A percentile compares a stretch with the other conserved stretches of the same genome.
Conservation (phyloP, 768 basidiomycete species). For the Suillus clintonianus region DNA sequence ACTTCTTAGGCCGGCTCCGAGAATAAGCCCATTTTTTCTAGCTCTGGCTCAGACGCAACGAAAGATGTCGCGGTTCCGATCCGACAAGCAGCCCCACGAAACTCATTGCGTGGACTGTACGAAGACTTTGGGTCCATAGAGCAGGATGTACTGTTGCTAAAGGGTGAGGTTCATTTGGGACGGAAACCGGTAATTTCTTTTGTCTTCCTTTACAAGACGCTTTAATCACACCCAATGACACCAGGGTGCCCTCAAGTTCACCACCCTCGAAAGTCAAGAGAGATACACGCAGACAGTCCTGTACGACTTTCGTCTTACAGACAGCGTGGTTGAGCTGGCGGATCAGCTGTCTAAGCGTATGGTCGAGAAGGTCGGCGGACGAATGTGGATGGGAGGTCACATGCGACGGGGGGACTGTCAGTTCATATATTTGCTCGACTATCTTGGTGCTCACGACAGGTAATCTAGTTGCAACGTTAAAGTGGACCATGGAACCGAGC, state of each 20-base stretch:
- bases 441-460: not conserved
- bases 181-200: conserved; percentile 39
- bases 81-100: conserved; percentile 33
- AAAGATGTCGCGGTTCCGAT: conserved; percentile 41
- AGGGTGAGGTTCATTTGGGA: conserved; percentile 37
- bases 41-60: conserved; percentile 38
- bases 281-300: conserved; percentile 34
- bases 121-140: conserved; percentile 39
- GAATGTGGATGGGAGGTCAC: conserved; percentile 45
- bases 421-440: conserved; percentile 4
- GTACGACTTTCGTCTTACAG: conserved; percentile 27
- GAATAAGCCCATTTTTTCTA: conserved; percentile 13
- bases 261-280: conserved; percentile 27
- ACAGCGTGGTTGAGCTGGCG: conserved; percentile 29
- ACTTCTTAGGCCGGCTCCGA: not conserved
- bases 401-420: conserved; percentile 48
- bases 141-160: conserved; percentile 39
- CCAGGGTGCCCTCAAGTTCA: conserved; percentile 36
- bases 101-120: conserved; percentile 36
- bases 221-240: not conserved
- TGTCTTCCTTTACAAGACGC: not conserved
- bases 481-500: conserved; percentile 36
- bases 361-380: conserved; percentile 25
- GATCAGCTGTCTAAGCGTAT: conserved; percentile 34
- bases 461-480: conserved; percentile 24